Conservation (phyloP, 305 asterid species). For the Fraxinus velutina region DNA sequence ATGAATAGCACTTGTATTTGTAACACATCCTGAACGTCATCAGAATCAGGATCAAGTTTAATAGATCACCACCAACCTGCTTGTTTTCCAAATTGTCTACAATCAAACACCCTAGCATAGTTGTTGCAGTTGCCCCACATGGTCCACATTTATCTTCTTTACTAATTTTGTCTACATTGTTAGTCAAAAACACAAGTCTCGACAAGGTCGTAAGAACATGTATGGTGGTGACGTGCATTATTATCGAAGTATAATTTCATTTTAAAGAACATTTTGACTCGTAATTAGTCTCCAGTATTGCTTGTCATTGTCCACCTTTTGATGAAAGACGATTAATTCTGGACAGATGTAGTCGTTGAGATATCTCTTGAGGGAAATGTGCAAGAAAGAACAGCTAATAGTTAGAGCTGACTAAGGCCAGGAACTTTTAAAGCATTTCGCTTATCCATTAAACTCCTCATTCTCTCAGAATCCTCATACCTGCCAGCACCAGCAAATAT, state of each 20-base stretch:
- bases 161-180: neutral
- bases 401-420: slow-evolving; percentile 44
- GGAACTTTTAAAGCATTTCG: slow-evolving; percentile 49
- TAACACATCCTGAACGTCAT: neutral
- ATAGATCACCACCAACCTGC: neutral
- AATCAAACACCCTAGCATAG: neutral
- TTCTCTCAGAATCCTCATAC: slow-evolving; percentile 64
- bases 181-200: neutral
- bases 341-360: neutral
- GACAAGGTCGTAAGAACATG: neutral
- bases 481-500: slow-evolving; percentile 63
- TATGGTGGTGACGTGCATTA: neutral
- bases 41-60: neutral
- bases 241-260: neutral
- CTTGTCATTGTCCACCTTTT: neutral
- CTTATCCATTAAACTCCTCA: slow-evolving; percentile 55
- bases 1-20: neutral
- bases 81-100: neutral
- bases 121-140: neutral
- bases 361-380: neutral
- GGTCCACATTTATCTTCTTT: neutral
- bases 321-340: neutral
- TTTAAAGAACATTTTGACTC: neutral
- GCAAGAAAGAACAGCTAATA: neutral
- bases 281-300: neutral